Base-by-base conservation (phyloP, 106 monocot species). In the Dendrobium chrysotoxum region DNA sequence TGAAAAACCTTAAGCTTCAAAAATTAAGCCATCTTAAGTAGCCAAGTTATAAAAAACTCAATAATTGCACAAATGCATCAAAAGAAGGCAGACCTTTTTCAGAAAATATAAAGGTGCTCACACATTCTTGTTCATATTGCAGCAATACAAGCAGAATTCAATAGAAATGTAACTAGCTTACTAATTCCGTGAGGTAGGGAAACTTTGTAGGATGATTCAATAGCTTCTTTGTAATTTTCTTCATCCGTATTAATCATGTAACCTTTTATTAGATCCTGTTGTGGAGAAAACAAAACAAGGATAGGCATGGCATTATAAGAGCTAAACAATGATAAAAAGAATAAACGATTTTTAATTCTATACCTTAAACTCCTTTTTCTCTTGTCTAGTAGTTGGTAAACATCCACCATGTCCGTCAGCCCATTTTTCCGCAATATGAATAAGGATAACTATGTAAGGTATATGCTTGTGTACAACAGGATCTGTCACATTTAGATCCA, bases 221-320 rank as follows among this genome's bases (percentile, higher is more conserved):
- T 85, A 80, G 98, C 98, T 86, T 99, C 98, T 87, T 84, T 92
- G 82, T 99, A 99, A 46, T 99, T 99, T 83, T 99, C 98, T 87
- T 99, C 98, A 85, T 99, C 98, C 65, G 90, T 57, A 86, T 91
- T 88, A 82, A 89, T 78, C 98, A 88, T 93, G 81, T 87, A 87
- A 9, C 80, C 75, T 83, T 91, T 93, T 78, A 99, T 84, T 82
- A 88, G 85, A 72, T 95, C 93, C 98, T 99, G 80, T 72, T 71
- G 68, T 67, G 20, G 50, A 28, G 31, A 71, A 76, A 70, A 76
- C 1, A 76, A 28, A 20, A 73, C 40, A 84, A 53, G 8, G 20
- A 40, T n/a, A 25, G 50, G 30, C 35, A n/a, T 53, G 68, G 31
- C 18, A 79, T 39, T 78, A 45, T 40, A 83, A 72, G 35, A 26